These are phyloP conservation scores for Sporothrix brasiliensis DNA, from an alignment of 2,329 filamentous ascomycete species.

Conservation along the genomic window DNA sequence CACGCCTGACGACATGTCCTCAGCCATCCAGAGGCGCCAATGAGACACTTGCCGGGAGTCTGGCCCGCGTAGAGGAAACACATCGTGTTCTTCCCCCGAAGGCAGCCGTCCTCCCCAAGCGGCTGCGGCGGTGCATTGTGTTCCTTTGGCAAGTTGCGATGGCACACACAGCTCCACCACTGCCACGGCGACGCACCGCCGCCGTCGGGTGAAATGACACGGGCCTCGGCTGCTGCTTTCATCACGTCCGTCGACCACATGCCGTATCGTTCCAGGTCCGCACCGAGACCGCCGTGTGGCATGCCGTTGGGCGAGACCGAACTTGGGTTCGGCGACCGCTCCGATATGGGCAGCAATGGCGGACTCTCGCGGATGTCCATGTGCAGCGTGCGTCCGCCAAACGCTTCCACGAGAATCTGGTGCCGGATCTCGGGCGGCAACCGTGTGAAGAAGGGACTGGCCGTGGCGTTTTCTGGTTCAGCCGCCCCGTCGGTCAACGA, in stretches of 20 bases:
- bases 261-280: neutral
- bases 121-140: neutral
- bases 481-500: neutral
- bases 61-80: neutral
- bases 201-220: neutral
- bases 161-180: conserved; percentile 22
- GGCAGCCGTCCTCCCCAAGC: neutral
- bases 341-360: neutral
- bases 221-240: neutral
- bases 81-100: neutral
- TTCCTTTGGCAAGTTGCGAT: neutral
- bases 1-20: neutral
- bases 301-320: neutral
- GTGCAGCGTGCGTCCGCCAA: conserved; percentile 12
- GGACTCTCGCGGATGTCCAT: conserved; percentile 3
- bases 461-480: neutral
- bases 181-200: neutral
- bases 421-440: conserved; percentile 6
- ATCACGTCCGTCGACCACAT: neutral
- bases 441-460: neutral
- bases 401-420: conserved; percentile 5
- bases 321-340: neutral
- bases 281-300: conserved; percentile 7
- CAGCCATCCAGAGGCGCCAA: conserved; percentile 6
- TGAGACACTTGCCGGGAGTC: neutral